Conservation (phyloP, 1,284 basidiomycete genomes). For the Sporisorium graminicola region DNA sequence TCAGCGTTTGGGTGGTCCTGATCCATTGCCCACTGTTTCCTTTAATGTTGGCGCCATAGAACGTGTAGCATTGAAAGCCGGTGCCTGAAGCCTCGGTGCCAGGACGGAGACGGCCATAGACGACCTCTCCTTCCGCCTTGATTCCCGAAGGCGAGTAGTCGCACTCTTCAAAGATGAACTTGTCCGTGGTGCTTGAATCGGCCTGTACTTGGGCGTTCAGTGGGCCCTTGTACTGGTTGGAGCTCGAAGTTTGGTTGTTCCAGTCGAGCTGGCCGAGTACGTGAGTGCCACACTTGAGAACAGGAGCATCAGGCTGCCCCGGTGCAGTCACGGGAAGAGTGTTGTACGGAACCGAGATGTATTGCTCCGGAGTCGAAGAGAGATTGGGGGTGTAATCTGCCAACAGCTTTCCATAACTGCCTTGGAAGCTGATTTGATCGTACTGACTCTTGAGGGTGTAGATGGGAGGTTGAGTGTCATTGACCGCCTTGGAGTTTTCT, state of each 20-base stretch:
- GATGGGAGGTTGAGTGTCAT: slow-evolving; percentile 7
- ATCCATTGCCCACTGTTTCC: too few species aligned
- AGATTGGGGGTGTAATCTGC: slow-evolving; percentile 28
- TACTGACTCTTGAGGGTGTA: slow-evolving; percentile 12
- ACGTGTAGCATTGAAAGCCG: slow-evolving; percentile 23
- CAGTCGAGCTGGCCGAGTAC: slow-evolving; percentile 18
- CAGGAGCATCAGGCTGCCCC: background rate
- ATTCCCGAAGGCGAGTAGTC: slow-evolving; percentile 23
- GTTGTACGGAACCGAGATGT: background rate
- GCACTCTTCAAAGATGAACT: slow-evolving; percentile 37
- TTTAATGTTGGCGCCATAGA: background rate
- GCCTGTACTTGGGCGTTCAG: slow-evolving; percentile 24
- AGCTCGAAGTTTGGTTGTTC: slow-evolving; percentile 23
- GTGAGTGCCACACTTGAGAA: slow-evolving; percentile 7
- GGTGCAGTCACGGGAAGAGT: slow-evolving; percentile 9
- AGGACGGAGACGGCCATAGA: slow-evolving; percentile 36
- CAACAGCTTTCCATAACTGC: slow-evolving; percentile 11
- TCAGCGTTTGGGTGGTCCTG: slow-evolving; percentile 5
- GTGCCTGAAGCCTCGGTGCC: too few species aligned
- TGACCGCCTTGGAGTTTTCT: slow-evolving; percentile 15
- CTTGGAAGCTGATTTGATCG: slow-evolving; percentile 10
- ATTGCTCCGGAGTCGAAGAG: slow-evolving; percentile 1
- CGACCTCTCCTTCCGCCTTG: slow-evolving; percentile 3
- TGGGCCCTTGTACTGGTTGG: slow-evolving; percentile 22
- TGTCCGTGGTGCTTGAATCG: slow-evolving; percentile 7